These are phyloP conservation scores for Heliosperma pusillum DNA, from an alignment of 148 eudicot species.

Conservation along the genomic window DNA sequence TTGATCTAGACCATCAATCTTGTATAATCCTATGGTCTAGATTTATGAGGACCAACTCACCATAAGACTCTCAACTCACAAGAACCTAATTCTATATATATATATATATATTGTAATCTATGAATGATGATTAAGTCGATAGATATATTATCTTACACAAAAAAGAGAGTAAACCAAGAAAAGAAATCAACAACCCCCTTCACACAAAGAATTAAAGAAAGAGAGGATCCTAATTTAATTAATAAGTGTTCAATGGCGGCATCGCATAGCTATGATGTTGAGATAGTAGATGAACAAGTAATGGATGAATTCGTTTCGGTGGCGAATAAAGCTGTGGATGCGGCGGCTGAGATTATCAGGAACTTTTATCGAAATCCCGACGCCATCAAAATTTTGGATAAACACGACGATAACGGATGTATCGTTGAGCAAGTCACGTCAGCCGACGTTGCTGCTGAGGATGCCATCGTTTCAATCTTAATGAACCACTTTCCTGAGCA, in stretches of 20 bases:
- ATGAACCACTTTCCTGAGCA: background rate
- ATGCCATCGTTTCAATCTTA: slow-evolving; percentile 12
- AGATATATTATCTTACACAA: too few relatives aligned
- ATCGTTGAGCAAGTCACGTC: slow-evolving; percentile 13
- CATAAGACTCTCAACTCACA: too few relatives aligned
- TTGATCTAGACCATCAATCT: too few relatives aligned
- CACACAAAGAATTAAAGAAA: too few relatives aligned
- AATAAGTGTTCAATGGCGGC: background rate
- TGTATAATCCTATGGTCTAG: too few relatives aligned
- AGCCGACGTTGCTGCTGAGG: slow-evolving; percentile 15
- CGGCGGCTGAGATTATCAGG: slow-evolving; percentile 3
- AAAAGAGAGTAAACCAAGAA: too few relatives aligned
- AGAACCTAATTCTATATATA: too few relatives aligned
- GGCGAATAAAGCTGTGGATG: slow-evolving; percentile 16
- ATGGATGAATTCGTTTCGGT: slow-evolving; percentile 1
- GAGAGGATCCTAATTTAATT: too few relatives aligned
- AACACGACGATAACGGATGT: slow-evolving; percentile 8
- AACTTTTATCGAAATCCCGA: background rate
- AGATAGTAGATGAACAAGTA: background rate
- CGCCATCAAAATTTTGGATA: slow-evolving; percentile 4
- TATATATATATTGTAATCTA: too few relatives aligned
- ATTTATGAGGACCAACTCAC: too few relatives aligned
- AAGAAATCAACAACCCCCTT: too few relatives aligned
- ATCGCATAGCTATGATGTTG: background rate
- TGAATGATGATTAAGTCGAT: too few relatives aligned